These are phyloP conservation scores for Cladosporium halotolerans DNA, from an alignment of 2,329 filamentous ascomycete genomes.

Conservation along the genomic window DNA sequence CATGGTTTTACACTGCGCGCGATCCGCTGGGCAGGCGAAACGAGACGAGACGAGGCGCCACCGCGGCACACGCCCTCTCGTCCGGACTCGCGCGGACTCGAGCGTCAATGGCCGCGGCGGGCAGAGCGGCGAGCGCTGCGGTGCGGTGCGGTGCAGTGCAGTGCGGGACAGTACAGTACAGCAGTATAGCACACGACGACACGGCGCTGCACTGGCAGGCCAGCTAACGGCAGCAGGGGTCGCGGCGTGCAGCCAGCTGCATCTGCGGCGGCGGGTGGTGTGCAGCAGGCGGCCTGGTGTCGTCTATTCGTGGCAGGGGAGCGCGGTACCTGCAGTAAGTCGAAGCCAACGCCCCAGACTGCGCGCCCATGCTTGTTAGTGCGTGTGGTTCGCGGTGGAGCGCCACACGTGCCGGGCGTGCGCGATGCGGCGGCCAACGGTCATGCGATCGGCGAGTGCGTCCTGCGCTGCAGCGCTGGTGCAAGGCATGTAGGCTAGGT, in stretches of 20 bases:
- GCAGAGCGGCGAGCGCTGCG: too few species aligned
- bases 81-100: constrained; percentile 6
- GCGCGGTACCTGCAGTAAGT: constrained; percentile 9
- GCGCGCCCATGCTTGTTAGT: neutral
- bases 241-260: neutral
- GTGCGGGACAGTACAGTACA: neutral
- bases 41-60: neutral
- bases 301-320: constrained; percentile 11
- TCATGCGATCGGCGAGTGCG: constrained; percentile 6
- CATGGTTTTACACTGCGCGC: constrained; percentile 1
- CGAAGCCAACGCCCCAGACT: constrained; percentile 4
- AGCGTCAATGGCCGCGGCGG: neutral
- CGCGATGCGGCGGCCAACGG: constrained; percentile 8
- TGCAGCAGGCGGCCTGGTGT: constrained; percentile 2
- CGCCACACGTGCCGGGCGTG: constrained; percentile 9
- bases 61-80: neutral
- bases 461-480: neutral
- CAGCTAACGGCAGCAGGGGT: neutral
- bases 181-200: neutral
- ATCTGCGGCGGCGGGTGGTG: neutral
- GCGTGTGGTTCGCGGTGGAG: neutral
- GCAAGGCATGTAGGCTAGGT: neutral
- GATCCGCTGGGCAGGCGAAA: neutral
- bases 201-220: too few species aligned
- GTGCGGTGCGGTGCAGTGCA: neutral